A percentile compares a stretch with the other conserved stretches of the same genome.
Evolutionary conservation across 495 filamentous ascomycete genomes (phyloP).

Genomic region (Daldinia decipiens): DNA sequence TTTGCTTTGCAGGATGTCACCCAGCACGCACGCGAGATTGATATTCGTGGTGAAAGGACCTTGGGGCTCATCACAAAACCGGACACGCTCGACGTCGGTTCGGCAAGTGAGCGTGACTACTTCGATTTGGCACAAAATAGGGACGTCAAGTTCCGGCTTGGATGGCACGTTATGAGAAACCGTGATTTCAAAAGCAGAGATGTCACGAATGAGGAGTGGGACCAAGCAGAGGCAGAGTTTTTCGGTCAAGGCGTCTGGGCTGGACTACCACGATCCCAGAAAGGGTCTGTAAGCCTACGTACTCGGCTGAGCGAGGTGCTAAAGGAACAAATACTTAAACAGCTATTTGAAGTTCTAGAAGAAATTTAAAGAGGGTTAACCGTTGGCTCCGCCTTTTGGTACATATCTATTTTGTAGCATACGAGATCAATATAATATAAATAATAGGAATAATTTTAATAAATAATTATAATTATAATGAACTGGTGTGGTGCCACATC

Average conservation of each 20-base stretch:
- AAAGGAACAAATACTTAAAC: slow-evolving; percentile 44
- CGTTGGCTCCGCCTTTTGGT: too few relatives aligned
- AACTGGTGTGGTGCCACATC: too few relatives aligned
- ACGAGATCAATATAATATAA: too few relatives aligned
- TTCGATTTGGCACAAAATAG: slow-evolving; percentile 67
- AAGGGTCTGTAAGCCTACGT: slow-evolving; percentile 42
- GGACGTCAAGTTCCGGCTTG: slow-evolving; percentile 69
- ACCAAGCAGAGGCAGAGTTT: slow-evolving; percentile 54
- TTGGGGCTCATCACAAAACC: slow-evolving; percentile 90
- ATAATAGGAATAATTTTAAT: too few relatives aligned
- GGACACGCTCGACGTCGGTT: slow-evolving; percentile 65
- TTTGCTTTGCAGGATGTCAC: slow-evolving; percentile 70
- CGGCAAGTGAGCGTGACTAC: slow-evolving; percentile 61
- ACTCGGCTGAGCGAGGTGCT: slow-evolving; percentile 46
- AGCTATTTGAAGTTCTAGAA: slow-evolving; percentile 46
- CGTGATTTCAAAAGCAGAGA: slow-evolving; percentile 61
- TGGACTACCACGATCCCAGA: slow-evolving; percentile 32
- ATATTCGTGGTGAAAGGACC: slow-evolving; percentile 77
- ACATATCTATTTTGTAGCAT: too few relatives aligned
- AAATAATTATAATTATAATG: too few relatives aligned
- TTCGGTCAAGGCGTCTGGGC: slow-evolving; percentile 59
- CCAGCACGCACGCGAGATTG: slow-evolving; percentile 77
- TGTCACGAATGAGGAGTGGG: slow-evolving; percentile 51
- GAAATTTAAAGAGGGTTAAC: too few relatives aligned
- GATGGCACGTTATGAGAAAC: slow-evolving; percentile 79